Evolutionary conservation across 345 rosid genomes (phyloP).

Genomic region (Aquilaria sinensis): DNA sequence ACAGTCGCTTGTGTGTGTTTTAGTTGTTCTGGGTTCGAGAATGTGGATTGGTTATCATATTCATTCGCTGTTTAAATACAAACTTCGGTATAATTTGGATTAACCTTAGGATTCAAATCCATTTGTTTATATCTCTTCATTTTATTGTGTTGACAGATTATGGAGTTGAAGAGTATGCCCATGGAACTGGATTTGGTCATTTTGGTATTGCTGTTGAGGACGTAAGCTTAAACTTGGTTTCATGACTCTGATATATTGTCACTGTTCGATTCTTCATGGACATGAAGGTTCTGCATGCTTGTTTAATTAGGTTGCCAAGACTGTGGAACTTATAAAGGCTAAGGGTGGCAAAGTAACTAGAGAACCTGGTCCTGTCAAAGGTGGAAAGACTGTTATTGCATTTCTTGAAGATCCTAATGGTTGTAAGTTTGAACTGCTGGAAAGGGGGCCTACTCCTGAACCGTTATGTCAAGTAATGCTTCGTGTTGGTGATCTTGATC

Average conservation of each 20-base stretch:
- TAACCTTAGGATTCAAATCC: background rate
- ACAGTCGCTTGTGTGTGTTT: too few relatives aligned
- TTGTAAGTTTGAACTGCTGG: constrained; percentile 92
- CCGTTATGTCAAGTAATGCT: constrained; percentile 99
- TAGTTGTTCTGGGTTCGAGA: too few relatives aligned
- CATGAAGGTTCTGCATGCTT: background rate
- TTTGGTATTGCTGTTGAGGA: constrained; percentile 94
- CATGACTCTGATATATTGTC: background rate
- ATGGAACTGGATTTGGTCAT: constrained; percentile 94
- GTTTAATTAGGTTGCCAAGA: constrained; percentile 63
- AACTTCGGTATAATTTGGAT: too few relatives aligned
- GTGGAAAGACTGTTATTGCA: constrained; percentile 86
- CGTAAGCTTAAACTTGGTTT: constrained; percentile 38
- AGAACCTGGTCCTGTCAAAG: constrained; percentile 98
- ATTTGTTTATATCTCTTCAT: constrained; percentile 4
- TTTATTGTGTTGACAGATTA: constrained; percentile 49
- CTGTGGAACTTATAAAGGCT: constrained; percentile 87
- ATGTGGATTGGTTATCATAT: too few relatives aligned
- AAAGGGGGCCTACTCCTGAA: constrained; percentile 97
- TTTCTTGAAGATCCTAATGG: constrained; percentile 98
- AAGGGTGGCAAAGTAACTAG: constrained; percentile 96
- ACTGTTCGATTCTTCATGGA: too few relatives aligned
- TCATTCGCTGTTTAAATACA: too few relatives aligned
- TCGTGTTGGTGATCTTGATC: constrained; percentile 96
- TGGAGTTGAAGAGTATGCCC: constrained; percentile 88